Evolutionary conservation across 2,329 filamentous ascomycete genomes (phyloP).

Genomic region (Alternaria novae-zelandiae): DNA sequence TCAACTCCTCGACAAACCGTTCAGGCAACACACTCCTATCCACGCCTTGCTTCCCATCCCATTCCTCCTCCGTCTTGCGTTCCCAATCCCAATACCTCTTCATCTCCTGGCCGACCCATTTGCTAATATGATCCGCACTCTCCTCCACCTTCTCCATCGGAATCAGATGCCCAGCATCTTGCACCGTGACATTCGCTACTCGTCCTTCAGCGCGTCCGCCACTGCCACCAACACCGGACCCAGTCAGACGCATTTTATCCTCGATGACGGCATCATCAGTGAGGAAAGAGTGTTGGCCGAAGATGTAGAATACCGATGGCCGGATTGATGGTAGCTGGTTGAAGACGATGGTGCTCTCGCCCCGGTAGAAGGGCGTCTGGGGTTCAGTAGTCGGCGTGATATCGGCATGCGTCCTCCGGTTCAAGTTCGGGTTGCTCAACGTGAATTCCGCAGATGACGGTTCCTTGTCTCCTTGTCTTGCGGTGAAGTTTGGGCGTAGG

Average conservation of each 20-base stretch:
- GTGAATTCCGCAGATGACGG: constrained; percentile 39
- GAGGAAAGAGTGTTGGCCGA: constrained; percentile 60
- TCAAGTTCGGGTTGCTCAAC: constrained; percentile 37
- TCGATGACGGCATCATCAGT: constrained; percentile 58
- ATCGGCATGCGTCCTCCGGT: constrained; percentile 53
- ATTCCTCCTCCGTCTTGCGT: constrained; percentile 39
- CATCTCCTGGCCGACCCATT: constrained; percentile 50
- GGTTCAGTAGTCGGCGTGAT: constrained; percentile 38
- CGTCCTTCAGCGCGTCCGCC: constrained; percentile 68
- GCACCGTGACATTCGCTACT: constrained; percentile 70
- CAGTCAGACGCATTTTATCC: constrained; percentile 70
- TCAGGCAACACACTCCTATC: constrained; percentile 37
- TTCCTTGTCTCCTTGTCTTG: constrained; percentile 55
- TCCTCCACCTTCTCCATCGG: constrained; percentile 77
- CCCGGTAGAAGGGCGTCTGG: constrained; percentile 68
- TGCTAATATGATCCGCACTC: constrained; percentile 63
- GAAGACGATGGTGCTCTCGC: constrained; percentile 66
- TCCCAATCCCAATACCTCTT: constrained; percentile 46
- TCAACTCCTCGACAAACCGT: constrained; percentile 40
- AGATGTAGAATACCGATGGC: constrained; percentile 72
- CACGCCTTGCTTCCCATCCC: constrained; percentile 36
- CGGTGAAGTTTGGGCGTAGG: constrained; percentile 65
- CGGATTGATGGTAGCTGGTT: constrained; percentile 65
- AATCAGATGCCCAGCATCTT: constrained; percentile 77
- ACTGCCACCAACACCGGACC: constrained; percentile 70